phyloP scores from a whole-genome alignment of 306 rosid genomes.

The Delonix regia region DNA sequence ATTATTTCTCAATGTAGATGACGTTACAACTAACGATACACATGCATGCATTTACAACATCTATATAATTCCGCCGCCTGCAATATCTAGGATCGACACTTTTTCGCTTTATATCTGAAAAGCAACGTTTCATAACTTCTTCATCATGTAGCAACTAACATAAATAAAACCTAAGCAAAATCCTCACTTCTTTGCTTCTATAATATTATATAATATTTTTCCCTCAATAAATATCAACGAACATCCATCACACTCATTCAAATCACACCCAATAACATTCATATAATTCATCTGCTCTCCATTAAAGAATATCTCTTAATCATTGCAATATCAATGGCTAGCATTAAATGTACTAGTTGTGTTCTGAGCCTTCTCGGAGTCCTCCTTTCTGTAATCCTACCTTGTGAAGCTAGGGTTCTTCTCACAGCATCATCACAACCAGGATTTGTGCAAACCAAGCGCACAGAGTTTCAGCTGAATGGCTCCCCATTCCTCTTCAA shows the following conservation, averaged over 20 bases:
- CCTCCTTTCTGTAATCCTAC: conserved; percentile 1
- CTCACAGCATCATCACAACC: not conserved
- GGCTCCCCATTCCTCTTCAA: conserved; percentile 49
- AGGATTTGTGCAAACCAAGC: conserved; percentile 44
- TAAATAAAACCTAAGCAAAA: too few relatives aligned
- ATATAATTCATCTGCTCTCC: not conserved
- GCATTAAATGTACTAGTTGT: not conserved
- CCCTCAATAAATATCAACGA: conserved; percentile 21
- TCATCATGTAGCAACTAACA: too few relatives aligned
- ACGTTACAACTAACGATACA: too few relatives aligned
- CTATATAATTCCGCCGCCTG: too few relatives aligned
- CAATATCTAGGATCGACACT: too few relatives aligned
- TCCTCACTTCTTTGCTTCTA: too few relatives aligned
- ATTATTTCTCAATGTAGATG: too few relatives aligned
- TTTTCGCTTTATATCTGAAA: too few relatives aligned
- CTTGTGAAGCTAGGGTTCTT: conserved; percentile 8
- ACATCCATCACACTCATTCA: not conserved
- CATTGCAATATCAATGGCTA: not conserved
- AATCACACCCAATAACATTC: not conserved
- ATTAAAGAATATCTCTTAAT: not conserved
- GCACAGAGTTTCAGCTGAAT: conserved; percentile 39
- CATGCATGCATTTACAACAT: too few relatives aligned
- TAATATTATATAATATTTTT: too few relatives aligned
- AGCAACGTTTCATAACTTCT: too few relatives aligned
- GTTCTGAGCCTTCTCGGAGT: not conserved